Base-by-base conservation (phyloP, 768 basidiomycete genomes). In the Lentinula edodes region DNA sequence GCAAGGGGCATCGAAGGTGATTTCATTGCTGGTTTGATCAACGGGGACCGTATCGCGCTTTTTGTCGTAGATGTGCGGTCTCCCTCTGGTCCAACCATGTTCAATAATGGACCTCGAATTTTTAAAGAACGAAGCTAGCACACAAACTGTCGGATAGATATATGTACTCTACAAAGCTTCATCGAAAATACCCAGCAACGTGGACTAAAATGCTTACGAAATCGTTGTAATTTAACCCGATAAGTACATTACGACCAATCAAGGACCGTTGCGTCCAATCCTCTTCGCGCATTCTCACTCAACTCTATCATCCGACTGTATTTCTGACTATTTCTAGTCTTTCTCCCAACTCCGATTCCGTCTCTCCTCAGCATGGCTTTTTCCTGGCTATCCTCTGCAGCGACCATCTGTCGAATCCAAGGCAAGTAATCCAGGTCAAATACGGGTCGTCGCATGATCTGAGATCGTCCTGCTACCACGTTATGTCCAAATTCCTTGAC, bases 401-500 rank as follows among this genome's bases (percentile, higher is more conserved):
- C 72, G 43, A 90, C 84, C 70, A 95, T 89, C 62, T 74, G 68
- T 62, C 87, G 77, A 53, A 93, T 75, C 73, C 80, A 82, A 36
- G 93, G 88, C 65, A 83, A 74, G 72, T 91, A 90, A 52, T 95
- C 90, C 68, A 87, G 70, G 66, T 82, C 80, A 62, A 89, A 72
- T 42, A 74, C 73, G 18, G 68, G 67, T 52, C 80, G 75, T 12
- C 81, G 78, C 68, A 83, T 73, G 46, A 78, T 62, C 58, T 80
- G 73, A 62, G 61, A 50, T 34, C 73, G 70, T 18, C 75, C 70
- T 58, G 74, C 69, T 16, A 78, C 77, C 64, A 86, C 75, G 46
- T 84, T 67, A 62, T 77, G 76, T 61, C 77, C 74, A 66, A 91
- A 71, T 67, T 81, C 79, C 61, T 73, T 73, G 63, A 82, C 77